Conservation (phyloP, 2,329 filamentous ascomycete genomes). For the Stachybotrys chlorohalonatus region DNA sequence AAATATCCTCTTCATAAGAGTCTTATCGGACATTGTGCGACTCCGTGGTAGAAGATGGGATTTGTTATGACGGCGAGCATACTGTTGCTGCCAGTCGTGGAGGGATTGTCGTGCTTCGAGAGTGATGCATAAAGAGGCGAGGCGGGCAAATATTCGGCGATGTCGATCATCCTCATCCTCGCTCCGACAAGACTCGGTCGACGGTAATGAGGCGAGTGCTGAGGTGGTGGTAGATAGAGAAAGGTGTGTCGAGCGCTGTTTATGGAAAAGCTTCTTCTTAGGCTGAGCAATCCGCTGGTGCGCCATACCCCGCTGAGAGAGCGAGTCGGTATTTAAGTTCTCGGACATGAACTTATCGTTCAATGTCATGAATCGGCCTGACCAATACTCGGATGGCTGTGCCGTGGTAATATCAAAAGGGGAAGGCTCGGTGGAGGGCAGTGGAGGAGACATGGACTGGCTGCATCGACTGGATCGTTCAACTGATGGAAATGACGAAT, state of each 20-base stretch:
- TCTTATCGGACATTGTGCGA: conserved; percentile 19
- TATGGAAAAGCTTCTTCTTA: conserved; percentile 1
- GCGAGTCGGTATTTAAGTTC: conserved; percentile 9
- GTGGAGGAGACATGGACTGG: background rate
- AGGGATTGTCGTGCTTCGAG: conserved; percentile 38
- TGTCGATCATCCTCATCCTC: conserved; percentile 32
- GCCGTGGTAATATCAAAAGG: conserved; percentile 26
- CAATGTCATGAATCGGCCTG: conserved; percentile 49
- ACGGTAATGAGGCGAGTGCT: conserved; percentile 15
- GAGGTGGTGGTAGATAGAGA: conserved; percentile 22
- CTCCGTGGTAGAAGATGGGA: conserved; percentile 30
- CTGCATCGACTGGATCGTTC: conserved; percentile 8
- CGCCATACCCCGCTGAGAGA: background rate
- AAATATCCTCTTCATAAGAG: conserved; percentile 19
- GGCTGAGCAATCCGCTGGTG: background rate
- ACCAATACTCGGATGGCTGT: conserved; percentile 48
- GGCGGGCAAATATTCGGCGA: conserved; percentile 34
- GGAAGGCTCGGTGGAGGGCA: conserved; percentile 5
- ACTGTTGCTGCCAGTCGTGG: conserved; percentile 37
- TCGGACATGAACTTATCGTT: conserved; percentile 35
- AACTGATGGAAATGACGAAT: conserved; percentile 8
- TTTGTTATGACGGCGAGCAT: conserved; percentile 31
- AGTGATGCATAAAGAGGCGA: conserved; percentile 38
- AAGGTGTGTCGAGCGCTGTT: conserved; percentile 15
- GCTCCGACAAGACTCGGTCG: conserved; percentile 4